Percentiles rank a stretch among this genome's conserved stretches.
phyloP scores from a whole-genome alignment of 129 eudicot genomes.

The Chrysanthemum seticuspe region DNA sequence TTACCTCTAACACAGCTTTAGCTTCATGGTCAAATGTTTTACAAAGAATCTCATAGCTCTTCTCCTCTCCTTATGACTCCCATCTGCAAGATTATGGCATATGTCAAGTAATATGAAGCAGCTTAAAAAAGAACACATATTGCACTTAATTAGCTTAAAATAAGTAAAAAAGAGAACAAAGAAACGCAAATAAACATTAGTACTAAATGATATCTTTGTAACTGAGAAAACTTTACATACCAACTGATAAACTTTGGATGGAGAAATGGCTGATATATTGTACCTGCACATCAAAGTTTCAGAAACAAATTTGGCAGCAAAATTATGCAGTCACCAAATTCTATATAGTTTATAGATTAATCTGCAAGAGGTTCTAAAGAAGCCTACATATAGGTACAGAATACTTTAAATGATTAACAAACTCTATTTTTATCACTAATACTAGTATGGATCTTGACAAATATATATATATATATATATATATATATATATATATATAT shows the following conservation, averaged over 20 bases:
- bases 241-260: conserved; percentile 77
- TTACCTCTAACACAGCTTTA: conserved; percentile 71
- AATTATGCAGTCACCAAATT: conserved; percentile 13
- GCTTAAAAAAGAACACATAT: background rate
- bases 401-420: no score
- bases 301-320: conserved; percentile 16
- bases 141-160: background rate
- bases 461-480: no score
- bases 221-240: conserved; percentile 33
- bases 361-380: background rate
- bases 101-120: conserved; percentile 7
- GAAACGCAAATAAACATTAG: background rate
- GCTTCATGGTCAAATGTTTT: conserved; percentile 78
- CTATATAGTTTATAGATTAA: conserved; percentile 6
- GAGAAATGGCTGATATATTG: conserved; percentile 69
- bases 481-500: no score
- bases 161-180: background rate
- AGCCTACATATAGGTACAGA: background rate
- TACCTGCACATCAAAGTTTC: conserved; percentile 55
- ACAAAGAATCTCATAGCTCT: conserved; percentile 83
- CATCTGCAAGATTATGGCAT: conserved; percentile 42
- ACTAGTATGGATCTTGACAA: background rate
- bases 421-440: background rate
- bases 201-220: conserved; percentile 14
- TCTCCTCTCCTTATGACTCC: conserved; percentile 43